These are phyloP conservation scores for Fragaria vesca DNA, from an alignment of 306 rosid genomes.

Conservation along the genomic window DNA sequence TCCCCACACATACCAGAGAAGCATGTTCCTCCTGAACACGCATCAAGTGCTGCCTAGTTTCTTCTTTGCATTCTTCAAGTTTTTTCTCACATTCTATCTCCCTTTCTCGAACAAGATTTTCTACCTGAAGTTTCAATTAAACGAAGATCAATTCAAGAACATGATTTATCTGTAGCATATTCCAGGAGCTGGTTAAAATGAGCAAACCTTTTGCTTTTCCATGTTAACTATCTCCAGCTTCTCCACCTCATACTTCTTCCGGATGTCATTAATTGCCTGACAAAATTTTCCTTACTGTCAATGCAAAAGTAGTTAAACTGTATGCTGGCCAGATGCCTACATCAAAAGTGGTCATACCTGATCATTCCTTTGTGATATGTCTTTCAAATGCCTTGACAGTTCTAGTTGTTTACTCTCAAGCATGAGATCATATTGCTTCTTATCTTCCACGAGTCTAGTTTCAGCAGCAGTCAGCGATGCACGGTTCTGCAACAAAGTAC, in stretches of 20 bases:
- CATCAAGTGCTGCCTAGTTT: constrained; percentile 57
- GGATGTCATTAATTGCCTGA: constrained; percentile 90
- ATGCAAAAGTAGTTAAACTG: constrained; percentile 24
- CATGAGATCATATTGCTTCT: constrained; percentile 75
- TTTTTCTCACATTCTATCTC: constrained; percentile 53
- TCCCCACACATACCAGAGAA: constrained; percentile 51
- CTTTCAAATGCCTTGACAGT: constrained; percentile 85
- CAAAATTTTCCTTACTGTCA: constrained; percentile 32
- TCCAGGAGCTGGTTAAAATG: constrained; percentile 25
- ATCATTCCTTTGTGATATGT: constrained; percentile 88
- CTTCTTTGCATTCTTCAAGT: constrained; percentile 68
- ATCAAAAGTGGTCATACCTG: constrained; percentile 54
- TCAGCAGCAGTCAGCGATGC: constrained; percentile 55
- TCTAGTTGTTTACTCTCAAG: constrained; percentile 74
- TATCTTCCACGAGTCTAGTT: constrained; percentile 68
- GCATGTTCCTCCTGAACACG: constrained; percentile 71
- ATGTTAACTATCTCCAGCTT: constrained; percentile 63
- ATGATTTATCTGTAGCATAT: constrained; percentile 18
- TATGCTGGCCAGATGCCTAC: constrained; percentile 21
- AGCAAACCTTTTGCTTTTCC: constrained; percentile 87
- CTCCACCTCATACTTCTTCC: constrained; percentile 83
- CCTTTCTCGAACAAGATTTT: constrained; percentile 56
- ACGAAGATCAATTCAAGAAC: constrained; percentile 32
- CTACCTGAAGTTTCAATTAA: constrained; percentile 58
- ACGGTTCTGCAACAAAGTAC: constrained; percentile 54